These are phyloP conservation scores for Vaccinium corymbosum DNA, from an alignment of 148 eudicot species.

Conservation along the genomic window DNA sequence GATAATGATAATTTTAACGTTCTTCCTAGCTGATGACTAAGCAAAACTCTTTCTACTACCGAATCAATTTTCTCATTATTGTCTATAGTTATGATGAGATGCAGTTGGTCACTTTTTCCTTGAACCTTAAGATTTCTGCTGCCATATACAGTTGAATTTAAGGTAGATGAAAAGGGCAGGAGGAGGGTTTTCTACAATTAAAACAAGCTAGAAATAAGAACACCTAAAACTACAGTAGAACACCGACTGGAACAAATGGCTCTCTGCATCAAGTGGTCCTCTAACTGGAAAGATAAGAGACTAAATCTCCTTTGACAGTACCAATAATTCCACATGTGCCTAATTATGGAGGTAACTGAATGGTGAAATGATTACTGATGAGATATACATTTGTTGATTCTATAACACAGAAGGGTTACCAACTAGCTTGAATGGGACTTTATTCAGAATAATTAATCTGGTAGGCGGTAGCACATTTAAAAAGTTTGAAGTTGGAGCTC, in stretches of 20 bases:
- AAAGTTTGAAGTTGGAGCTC: background rate
- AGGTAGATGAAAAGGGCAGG: no score
- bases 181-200: no score
- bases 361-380: background rate
- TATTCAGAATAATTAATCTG: background rate
- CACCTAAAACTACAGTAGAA: background rate
- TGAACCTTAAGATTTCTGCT: no score
- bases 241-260: background rate
- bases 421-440: background rate
- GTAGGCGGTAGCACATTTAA: background rate
- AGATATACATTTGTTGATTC: background rate
- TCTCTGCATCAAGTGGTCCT: background rate
- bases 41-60: no score
- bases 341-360: background rate
- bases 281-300: background rate
- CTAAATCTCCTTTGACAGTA: background rate
- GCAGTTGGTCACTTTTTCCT: no score
- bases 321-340: background rate
- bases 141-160: no score
- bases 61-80: no score
- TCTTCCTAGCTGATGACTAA: background rate
- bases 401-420: background rate
- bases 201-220: no score
- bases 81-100: no score
- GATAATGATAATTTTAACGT: no score